Conservation (phyloP, 2,329 filamentous ascomycete species). For the Pseudocercospora fuligena region DNA sequence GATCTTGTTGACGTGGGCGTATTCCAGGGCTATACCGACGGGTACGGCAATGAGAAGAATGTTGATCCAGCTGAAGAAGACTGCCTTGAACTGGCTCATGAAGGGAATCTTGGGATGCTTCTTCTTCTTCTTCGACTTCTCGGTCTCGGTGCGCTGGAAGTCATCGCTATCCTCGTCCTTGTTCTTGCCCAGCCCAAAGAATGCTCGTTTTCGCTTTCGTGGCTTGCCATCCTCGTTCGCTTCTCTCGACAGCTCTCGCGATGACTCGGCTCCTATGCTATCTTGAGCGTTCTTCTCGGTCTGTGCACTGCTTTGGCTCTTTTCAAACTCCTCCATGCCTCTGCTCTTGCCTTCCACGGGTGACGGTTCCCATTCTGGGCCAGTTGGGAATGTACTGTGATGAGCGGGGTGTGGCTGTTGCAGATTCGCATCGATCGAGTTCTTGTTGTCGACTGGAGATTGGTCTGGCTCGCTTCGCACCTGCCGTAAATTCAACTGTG, state of each 20-base stretch:
- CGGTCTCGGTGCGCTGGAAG: slow-evolving; percentile 21
- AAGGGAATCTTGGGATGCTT: slow-evolving; percentile 37
- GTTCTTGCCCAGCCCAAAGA: slow-evolving; percentile 28
- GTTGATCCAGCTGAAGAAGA: slow-evolving; percentile 87
- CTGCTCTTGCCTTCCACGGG: slow-evolving; percentile 14
- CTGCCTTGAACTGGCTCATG: slow-evolving; percentile 67
- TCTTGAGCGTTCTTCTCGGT: slow-evolving; percentile 9
- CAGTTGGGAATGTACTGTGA: slow-evolving; percentile 16
- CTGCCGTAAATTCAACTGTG: slow-evolving; percentile 27
- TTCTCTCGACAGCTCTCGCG: slow-evolving; percentile 23
- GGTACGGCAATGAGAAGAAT: slow-evolving; percentile 78
- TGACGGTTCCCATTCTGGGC: slow-evolving; percentile 13
- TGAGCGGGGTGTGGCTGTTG: slow-evolving; percentile 10
- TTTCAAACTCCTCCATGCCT: slow-evolving; percentile 11
- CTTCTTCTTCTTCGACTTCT: slow-evolving; percentile 28
- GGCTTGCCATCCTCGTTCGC: slow-evolving; percentile 24
- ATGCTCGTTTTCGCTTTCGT: slow-evolving; percentile 29
- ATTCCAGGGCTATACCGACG: slow-evolving; percentile 74
- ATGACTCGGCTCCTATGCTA: slow-evolving; percentile 11
- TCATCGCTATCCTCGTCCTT: slow-evolving; percentile 30
- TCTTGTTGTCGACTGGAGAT: slow-evolving; percentile 14
- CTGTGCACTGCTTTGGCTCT: slow-evolving; percentile 15
- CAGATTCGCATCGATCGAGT: slow-evolving; percentile 22
- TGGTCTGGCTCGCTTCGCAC: slow-evolving; percentile 21
- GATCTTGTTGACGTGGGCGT: slow-evolving; percentile 63